A percentile compares a stretch with the other conserved stretches of the same genome.
Conservation (phyloP, 768 basidiomycete genomes). For the Podaxis sp. region DNA sequence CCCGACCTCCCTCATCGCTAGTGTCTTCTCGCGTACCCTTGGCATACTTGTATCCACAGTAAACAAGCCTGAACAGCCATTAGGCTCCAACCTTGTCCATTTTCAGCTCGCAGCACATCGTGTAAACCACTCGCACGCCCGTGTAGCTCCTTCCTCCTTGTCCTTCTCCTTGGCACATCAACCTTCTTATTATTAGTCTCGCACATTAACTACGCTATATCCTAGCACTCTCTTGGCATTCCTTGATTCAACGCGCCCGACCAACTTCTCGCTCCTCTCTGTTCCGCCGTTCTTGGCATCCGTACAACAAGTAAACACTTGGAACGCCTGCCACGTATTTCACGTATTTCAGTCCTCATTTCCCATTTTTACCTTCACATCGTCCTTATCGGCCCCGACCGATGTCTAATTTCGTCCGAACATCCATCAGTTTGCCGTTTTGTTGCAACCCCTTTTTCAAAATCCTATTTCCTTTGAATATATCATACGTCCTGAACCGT, state of each 20-base stretch:
- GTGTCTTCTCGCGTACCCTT: background rate
- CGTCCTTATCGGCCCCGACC: background rate
- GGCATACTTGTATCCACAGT: background rate
- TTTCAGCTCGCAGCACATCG: slow-evolving; percentile 9
- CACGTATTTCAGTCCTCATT: background rate
- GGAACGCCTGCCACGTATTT: background rate
- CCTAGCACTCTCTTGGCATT: slow-evolving; percentile 12
- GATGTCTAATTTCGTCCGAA: background rate
- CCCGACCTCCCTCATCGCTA: background rate
- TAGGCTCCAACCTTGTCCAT: background rate
- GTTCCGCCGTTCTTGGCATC: slow-evolving; percentile 6
- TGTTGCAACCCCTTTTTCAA: background rate
- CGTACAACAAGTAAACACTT: background rate
- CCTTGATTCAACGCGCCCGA: background rate
- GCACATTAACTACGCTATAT: slow-evolving; percentile 4
- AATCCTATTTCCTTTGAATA: background rate
- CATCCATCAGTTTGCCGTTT: background rate
- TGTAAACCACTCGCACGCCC: slow-evolving; percentile 10
- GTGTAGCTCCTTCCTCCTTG: slow-evolving; percentile 6
- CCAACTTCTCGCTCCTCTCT: background rate
- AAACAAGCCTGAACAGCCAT: background rate
- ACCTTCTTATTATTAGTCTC: slow-evolving; percentile 10
- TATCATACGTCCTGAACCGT: too few relatives aligned
- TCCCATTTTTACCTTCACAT: background rate
- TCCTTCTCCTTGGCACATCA: slow-evolving; percentile 8